Conservation (phyloP, 2,329 filamentous ascomycete species). For the Septoria petroselini region DNA sequence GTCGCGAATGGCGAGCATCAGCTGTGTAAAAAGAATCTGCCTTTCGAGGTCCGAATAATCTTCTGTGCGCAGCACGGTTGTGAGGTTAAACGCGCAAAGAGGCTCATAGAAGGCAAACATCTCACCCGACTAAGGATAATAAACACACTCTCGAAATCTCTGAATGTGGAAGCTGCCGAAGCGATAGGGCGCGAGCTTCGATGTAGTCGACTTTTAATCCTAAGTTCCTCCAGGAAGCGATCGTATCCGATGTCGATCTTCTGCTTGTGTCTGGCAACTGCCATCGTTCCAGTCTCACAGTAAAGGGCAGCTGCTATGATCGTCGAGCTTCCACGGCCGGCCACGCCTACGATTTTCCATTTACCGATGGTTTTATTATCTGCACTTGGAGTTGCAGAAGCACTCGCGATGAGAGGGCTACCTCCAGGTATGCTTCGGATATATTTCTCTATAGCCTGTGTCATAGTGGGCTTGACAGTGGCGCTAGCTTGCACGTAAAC, state of each 20-base stretch:
- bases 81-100: neutral
- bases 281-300: neutral
- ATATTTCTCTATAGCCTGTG: neutral
- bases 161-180: constrained; percentile 1
- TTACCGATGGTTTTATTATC: constrained; percentile 6
- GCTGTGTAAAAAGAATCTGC: constrained; percentile 7
- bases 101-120: constrained; percentile 4
- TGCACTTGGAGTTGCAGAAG: constrained; percentile 3
- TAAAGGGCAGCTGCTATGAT: neutral
- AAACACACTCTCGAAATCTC: neutral
- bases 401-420: neutral
- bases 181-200: neutral
- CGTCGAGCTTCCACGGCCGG: constrained; percentile 5
- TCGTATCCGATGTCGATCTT: neutral
- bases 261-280: constrained; percentile 2
- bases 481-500: constrained; percentile 2
- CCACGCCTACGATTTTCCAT: constrained; percentile 3
- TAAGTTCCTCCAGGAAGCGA: neutral
- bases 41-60: constrained; percentile 2
- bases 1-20: constrained; percentile 5
- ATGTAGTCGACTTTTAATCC: neutral
- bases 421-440: constrained; percentile 3
- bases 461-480: neutral
- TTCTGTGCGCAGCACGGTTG: neutral
- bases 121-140: neutral